Conservation (phyloP, 2,329 filamentous ascomycete species). For the Hypoxylon sp. region DNA sequence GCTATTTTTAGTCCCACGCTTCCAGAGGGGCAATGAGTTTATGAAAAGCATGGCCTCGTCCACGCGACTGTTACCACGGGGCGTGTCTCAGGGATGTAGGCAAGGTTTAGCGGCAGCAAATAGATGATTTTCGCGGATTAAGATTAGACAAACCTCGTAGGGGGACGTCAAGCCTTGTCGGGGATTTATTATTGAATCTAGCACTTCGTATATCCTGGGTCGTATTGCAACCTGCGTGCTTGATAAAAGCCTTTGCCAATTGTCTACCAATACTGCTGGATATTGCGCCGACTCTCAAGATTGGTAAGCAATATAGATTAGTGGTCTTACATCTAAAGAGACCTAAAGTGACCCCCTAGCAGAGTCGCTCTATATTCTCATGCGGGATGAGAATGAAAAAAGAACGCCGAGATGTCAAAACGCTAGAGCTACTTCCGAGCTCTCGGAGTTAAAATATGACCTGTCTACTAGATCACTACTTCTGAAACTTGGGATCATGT, state of each 20-base stretch:
- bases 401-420: neutral
- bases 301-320: neutral
- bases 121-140: neutral
- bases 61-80: conserved; percentile 1
- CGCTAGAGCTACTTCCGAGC: neutral
- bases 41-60: conserved; percentile 7
- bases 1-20: neutral
- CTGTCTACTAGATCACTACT: conserved; percentile 5
- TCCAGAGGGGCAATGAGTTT: neutral
- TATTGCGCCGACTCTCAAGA: neutral
- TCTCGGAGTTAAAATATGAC: conserved; percentile 18
- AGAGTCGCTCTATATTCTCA: neutral
- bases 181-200: neutral
- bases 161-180: neutral
- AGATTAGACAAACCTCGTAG: neutral
- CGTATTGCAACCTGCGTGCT: neutral
- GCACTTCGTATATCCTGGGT: neutral
- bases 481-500: neutral
- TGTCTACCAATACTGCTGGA: neutral
- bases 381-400: neutral
- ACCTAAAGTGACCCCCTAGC: neutral
- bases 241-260: neutral
- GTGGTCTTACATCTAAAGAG: neutral
- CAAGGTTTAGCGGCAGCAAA: neutral
- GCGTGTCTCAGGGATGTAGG: conserved; percentile 11